phyloP scores from a whole-genome alignment of 2,329 filamentous ascomycete species.

The Xylariaceae sp. region DNA sequence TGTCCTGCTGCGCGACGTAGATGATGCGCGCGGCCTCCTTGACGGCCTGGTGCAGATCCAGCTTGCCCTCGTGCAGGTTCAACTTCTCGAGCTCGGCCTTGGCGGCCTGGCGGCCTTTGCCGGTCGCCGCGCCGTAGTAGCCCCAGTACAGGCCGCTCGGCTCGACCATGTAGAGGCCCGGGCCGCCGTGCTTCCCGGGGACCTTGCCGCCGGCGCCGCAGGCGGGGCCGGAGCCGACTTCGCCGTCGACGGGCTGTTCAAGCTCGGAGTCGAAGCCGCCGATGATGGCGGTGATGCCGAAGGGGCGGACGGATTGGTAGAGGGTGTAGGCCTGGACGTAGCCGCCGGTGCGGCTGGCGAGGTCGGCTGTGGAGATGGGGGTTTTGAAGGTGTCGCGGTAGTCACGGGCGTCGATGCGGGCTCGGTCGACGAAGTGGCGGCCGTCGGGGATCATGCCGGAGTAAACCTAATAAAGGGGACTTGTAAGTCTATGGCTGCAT shows the following conservation, averaged over 20 bases:
- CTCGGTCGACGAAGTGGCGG: slow-evolving; percentile 88
- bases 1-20: slow-evolving; percentile 95
- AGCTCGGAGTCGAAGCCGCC: slow-evolving; percentile 89
- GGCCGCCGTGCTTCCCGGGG: slow-evolving; percentile 71
- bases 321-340: slow-evolving; percentile 97
- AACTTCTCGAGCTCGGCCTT: slow-evolving; percentile 99
- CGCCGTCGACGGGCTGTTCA: slow-evolving; percentile 79
- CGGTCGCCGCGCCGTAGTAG: slow-evolving; percentile 95
- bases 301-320: slow-evolving; percentile 93
- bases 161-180: slow-evolving; percentile 98
- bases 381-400: slow-evolving; percentile 95
- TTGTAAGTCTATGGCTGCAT: not conserved
- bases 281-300: slow-evolving; percentile 91
- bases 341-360: slow-evolving; percentile 88
- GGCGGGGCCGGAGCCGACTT: slow-evolving; percentile 76
- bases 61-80: slow-evolving; percentile 69
- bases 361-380: slow-evolving; percentile 80
- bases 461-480: slow-evolving; percentile 59
- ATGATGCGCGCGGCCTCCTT: slow-evolving; percentile 97
- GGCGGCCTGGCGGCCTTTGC: slow-evolving; percentile 92
- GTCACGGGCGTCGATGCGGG: slow-evolving; percentile 84
- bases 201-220: slow-evolving; percentile 81
- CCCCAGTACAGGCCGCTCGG: slow-evolving; percentile 97
- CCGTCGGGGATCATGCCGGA: slow-evolving; percentile 93
- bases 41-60: slow-evolving; percentile 80